Evolutionary conservation across 176 grass and related monocot genomes (phyloP).

Genomic region (Luzula sylvatica): DNA sequence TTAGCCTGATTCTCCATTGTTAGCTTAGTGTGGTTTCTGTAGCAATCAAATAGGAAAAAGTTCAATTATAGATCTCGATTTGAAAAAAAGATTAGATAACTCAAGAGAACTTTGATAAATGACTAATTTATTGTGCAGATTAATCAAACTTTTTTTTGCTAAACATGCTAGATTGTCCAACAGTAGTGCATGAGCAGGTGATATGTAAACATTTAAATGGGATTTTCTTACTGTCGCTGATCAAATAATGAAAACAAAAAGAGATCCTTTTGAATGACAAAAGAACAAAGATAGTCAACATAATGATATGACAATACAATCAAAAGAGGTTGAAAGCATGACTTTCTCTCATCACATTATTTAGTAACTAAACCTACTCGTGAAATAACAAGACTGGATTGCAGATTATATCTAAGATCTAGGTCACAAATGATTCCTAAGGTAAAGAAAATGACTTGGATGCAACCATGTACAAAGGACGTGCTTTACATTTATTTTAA

Average conservation of each 20-base stretch:
- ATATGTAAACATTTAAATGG: no score
- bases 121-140: background rate
- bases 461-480: no score
- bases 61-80: background rate
- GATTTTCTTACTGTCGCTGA: background rate
- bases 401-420: background rate
- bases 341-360: background rate
- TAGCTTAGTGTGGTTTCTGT: slow-evolving; percentile 31
- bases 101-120: slow-evolving; percentile 12
- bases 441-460: background rate
- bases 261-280: background rate
- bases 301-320: no score
- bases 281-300: background rate
- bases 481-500: no score
- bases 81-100: background rate
- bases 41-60: slow-evolving; percentile 10
- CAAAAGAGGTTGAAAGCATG: background rate
- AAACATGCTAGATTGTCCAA: background rate
- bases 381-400: background rate
- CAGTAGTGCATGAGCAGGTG: background rate
- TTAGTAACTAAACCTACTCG: background rate
- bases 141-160: background rate
- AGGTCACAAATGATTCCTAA: background rate
- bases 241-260: background rate
- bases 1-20: slow-evolving; percentile 52